Evolutionary conservation across 345 rosid genomes (phyloP).

Genomic region (Aegle marmelos): DNA sequence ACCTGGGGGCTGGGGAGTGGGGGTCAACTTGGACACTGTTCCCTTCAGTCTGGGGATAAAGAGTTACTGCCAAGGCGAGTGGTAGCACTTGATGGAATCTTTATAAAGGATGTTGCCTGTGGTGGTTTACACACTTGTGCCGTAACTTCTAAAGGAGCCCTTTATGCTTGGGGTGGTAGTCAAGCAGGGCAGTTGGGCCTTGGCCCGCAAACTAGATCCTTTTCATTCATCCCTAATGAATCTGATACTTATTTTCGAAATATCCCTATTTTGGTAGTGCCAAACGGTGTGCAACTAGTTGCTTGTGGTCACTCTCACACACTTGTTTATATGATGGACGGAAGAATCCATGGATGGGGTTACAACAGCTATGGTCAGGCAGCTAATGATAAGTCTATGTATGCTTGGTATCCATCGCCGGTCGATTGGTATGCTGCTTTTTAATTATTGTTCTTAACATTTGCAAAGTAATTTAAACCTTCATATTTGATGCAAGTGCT

Average conservation of each 20-base stretch:
- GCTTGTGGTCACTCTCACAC: slow-evolving; percentile 98
- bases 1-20: slow-evolving; percentile 95
- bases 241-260: slow-evolving; percentile 59
- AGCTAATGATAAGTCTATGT: slow-evolving; percentile 78
- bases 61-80: slow-evolving; percentile 92
- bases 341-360: slow-evolving; percentile 93
- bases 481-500: neutral
- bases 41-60: slow-evolving; percentile 83
- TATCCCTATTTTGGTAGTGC: slow-evolving; percentile 71
- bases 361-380: slow-evolving; percentile 97
- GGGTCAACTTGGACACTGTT: slow-evolving; percentile 95
- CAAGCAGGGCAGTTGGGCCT: slow-evolving; percentile 90
- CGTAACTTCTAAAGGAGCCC: slow-evolving; percentile 69
- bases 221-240: slow-evolving; percentile 60
- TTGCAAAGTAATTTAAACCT: neutral
- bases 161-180: slow-evolving; percentile 97
- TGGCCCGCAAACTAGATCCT: slow-evolving; percentile 73
- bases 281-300: slow-evolving; percentile 66
- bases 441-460: slow-evolving; percentile 8
- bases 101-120: slow-evolving; percentile 69
- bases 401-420: slow-evolving; percentile 97
- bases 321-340: slow-evolving; percentile 68
- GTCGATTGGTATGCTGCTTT: slow-evolving; percentile 73
- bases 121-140: slow-evolving; percentile 96
- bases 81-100: slow-evolving; percentile 73